These are phyloP conservation scores for Penicillium lividum DNA, from an alignment of 495 filamentous ascomycete genomes.

Conservation along the genomic window DNA sequence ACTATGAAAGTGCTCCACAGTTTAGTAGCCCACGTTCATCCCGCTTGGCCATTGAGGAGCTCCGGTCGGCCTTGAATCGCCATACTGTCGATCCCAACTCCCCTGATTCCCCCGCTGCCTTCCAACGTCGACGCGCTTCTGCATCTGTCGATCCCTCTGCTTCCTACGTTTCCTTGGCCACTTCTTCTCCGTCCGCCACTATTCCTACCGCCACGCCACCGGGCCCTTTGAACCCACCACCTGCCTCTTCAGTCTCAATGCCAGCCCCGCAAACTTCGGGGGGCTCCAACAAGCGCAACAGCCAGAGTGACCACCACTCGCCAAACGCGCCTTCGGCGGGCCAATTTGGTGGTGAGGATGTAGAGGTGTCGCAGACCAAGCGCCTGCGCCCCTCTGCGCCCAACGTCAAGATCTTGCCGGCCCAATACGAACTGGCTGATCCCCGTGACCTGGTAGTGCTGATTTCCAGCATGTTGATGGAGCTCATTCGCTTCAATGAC, in stretches of 20 bases:
- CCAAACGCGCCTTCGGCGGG: conserved; percentile 39
- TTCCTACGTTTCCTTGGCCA: conserved; percentile 25
- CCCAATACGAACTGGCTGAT: conserved; percentile 74
- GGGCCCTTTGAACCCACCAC: conserved; percentile 30
- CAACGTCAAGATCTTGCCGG: conserved; percentile 69
- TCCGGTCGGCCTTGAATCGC: conserved; percentile 46
- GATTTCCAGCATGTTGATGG: conserved; percentile 92
- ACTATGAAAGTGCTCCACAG: conserved; percentile 42
- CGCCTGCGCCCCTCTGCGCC: conserved; percentile 55
- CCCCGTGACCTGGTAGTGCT: conserved; percentile 82
- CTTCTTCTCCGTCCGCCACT: conserved; percentile 19
- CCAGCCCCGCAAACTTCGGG: conserved; percentile 34
- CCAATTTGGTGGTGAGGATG: conserved; percentile 40
- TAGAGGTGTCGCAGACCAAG: conserved; percentile 53
- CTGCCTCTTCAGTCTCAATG: conserved; percentile 36
- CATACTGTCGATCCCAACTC: conserved; percentile 45
- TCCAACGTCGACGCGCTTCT: conserved; percentile 38
- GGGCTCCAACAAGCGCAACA: conserved; percentile 47
- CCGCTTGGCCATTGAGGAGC: conserved; percentile 50
- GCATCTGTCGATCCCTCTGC: conserved; percentile 36
- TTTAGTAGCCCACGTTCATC: conserved; percentile 42
- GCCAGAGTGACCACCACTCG: conserved; percentile 33
- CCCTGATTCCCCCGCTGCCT: conserved; percentile 43
- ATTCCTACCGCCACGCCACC: conserved; percentile 17
- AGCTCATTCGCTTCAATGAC: conserved; percentile 92